Base-by-base conservation (phyloP, 2,329 filamentous ascomycete genomes). In the Xylaria sp. region DNA sequence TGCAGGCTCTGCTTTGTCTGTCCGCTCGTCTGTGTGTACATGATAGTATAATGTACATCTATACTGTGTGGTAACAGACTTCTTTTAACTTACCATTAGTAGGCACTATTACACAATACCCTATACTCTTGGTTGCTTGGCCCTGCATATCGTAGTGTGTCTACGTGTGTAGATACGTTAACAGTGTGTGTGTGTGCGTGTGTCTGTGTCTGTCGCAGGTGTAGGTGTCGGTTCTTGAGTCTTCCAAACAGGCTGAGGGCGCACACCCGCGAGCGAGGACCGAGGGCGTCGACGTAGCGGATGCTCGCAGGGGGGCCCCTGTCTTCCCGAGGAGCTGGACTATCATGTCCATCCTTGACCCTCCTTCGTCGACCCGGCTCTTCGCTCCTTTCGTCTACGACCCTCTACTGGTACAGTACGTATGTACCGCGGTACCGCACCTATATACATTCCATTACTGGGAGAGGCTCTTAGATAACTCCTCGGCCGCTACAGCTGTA, bases 241-340 rank as follows among this genome's bases (percentile, higher is more conserved):
- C 52, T 52, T 48, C 62, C 51, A 59, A 63, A 65, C 57, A 54
- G 58, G 52, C 48, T 44, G 67, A 54, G 55, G 41, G 54, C 61
- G 51, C n/a, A 44, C 39, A 23, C 52, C 54, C 7, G 41, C 41
- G 34, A 37, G 41, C 41, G 37, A 68, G 56, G 56, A 28, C 65
- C 55, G 48, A 56, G 60, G 63, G 67, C 46, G 69, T 69, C 62
- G 10, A 62, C 28, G 59, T 72, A 70, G 59, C 72, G 70, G 72
- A 73, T 76, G 74, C 70, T 69, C 71, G 71, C 75, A 76, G 72
- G 74, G 75, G 73, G 73, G 67, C 55, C 73, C 67, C 70, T 68
- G 69, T 66, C 70, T 73, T 73, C 66, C 70, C 73, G 73, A 67
- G 59, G 59, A 63, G 65, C 67, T 68, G 62, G 67, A 72, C 71